Base-by-base conservation (phyloP, 1,284 basidiomycete species). In the Heterobasidion annosum region DNA sequence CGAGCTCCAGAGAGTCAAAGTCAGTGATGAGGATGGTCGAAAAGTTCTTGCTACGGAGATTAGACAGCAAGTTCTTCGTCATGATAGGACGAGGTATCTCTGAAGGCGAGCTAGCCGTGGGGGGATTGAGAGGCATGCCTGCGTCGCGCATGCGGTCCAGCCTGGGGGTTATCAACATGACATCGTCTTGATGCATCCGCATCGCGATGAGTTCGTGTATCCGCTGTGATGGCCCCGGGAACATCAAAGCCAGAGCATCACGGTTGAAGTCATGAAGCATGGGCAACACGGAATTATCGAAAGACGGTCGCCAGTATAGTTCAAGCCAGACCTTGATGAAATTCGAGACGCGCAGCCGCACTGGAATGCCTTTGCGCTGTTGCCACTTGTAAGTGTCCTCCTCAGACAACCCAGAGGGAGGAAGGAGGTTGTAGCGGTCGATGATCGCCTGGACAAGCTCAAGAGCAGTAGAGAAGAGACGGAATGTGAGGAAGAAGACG, bases 401-500 rank as follows among this genome's bases (percentile, higher is more conserved):
- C 47, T 78, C 75, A 18, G 79, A 72, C 47, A 86, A 67, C n/a
- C 73, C 71, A 3, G 67, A 61, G 0, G 87, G 83, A 9, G 86
- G 82, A 50, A 75, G 65, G 52, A 94, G 73, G 64, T 94, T 88
- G 70, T 91, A 99, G 13, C 96, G 86, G 40, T 77, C 70, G 55
- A 94, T 85, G 54, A 98, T 73, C 0, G 85, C 77, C 9, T 88
- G 81, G 1, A 91, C 78, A 34, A 99, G 79, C 56, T 90, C 85
- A 7, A 70, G 56, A 0, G 96, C 90, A 0, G 86, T 83, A 1
- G 89, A 84, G 70, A 98, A 98, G 59, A 98, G 72, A n/a, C 96
- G 83, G 77, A 99, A 99, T 0, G 94, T 97, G 64, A 95, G 75
- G 77, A 95, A 96, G 74, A 99, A 98, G 15, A 95, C 88, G 1